Evolutionary conservation across 208 protist species (phyloP), one percentile per base, ranked within the genome.

Genomic region (Leishmania martiniquensis): DNA sequence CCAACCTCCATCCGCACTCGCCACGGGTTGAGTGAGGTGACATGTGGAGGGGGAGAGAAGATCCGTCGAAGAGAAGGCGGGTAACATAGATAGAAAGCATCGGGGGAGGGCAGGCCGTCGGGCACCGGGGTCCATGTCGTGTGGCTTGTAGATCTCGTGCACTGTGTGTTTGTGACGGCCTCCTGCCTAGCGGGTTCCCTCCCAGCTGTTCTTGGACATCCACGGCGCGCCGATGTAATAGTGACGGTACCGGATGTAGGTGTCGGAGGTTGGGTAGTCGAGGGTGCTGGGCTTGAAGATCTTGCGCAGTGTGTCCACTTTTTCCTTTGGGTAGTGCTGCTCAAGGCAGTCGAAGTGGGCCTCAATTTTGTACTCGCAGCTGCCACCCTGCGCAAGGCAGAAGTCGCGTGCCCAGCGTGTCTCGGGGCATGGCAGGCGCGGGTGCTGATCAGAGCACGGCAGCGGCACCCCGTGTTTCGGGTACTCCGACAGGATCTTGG

Each of bases 331-430:
- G 80, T 96, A 97, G 82, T 94, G 87, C 82, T 97, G 91, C 83
- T 83, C 87, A 5, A 97, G 85, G 72, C 93, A 97, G 72, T 96
- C 91, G 77, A 96, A 97, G 89, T 97, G 93, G 1, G 93, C 93
- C 75, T 97, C 93, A n/a, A 96, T 97, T 73, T 97, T 97, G 82
- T 96, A 97, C 85, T 96, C 93, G 75, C 93, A 97, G 83, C 72
- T 94, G 17, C 93, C 93, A 47, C 91, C 90, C 54, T 94, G 87
- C 0, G 90, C 89, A 5, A 96, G 87, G 76, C 93, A 97, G 66
- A 95, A 95, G 74, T 97, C 93, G 5, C 93, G 84, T 1, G 91
- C 91, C 92, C 91, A 96, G 22, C 93, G 88, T 55, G 93, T 97
- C 75, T 95, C 88, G 0, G 90, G 87, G 70, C 93, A 97, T 82